Percentiles rank a stretch among this genome's conserved stretches.
phyloP scores from a whole-genome alignment of 1,139 yeast species.

The Yamadazyma triangularis region DNA sequence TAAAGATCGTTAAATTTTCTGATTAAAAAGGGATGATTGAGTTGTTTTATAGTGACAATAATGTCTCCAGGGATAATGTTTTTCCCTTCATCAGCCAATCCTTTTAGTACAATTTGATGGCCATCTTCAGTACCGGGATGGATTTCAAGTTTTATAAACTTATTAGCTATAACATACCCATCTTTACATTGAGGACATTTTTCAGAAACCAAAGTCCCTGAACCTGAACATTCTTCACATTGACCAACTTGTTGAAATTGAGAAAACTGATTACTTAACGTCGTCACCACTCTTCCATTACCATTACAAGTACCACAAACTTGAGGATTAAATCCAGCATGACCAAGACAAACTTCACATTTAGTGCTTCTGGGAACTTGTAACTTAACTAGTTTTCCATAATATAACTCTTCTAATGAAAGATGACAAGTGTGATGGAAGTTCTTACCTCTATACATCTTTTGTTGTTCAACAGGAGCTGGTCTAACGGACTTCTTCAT shows the following conservation, averaged over 20 bases:
- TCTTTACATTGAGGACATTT: conserved; percentile 28
- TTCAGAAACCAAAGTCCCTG: conserved; percentile 18
- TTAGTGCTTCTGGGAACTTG: conserved; percentile 35
- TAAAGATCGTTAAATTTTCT: conserved; percentile 48
- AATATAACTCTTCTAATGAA: conserved; percentile 30
- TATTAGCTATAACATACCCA: conserved; percentile 41
- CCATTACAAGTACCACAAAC: conserved; percentile 37
- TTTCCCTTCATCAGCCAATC: conserved; percentile 63
- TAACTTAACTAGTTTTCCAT: conserved; percentile 37
- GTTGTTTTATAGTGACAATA: conserved; percentile 38
- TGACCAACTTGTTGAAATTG: conserved; percentile 30
- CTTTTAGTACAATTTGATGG: conserved; percentile 46
- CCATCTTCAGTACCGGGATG: conserved; percentile 52
- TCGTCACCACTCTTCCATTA: conserved; percentile 31
- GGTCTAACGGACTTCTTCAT: conserved; percentile 22
- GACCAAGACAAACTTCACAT: conserved; percentile 32
- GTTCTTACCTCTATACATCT: conserved; percentile 26
- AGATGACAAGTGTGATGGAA: conserved; percentile 41
- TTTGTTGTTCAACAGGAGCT: conserved; percentile 8
- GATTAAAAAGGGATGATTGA: conserved; percentile 35
- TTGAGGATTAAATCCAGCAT: conserved; percentile 33
- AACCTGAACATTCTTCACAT: conserved; percentile 34
- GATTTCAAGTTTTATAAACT: conserved; percentile 47
- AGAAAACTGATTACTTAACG: conserved; percentile 28
- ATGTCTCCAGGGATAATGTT: conserved; percentile 65